Evolutionary conservation across 345 rosid genomes (phyloP).

Genomic region (Syzygium aqueum): DNA sequence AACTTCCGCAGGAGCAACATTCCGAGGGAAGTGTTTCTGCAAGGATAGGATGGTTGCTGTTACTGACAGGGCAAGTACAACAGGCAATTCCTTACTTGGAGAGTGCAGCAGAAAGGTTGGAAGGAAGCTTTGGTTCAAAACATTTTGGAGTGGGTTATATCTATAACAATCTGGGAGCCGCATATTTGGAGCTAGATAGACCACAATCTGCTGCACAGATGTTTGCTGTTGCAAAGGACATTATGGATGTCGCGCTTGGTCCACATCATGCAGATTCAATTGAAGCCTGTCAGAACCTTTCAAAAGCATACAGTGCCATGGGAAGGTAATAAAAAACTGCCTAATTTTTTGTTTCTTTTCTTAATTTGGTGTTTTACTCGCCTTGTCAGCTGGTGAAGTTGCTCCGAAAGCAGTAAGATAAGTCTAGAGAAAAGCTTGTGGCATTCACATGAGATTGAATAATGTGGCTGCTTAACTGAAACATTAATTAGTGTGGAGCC

Average conservation of each 20-base stretch:
- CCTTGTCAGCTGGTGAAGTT: slow-evolving; percentile 1
- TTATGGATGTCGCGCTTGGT: slow-evolving; percentile 93
- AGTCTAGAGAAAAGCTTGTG: neutral
- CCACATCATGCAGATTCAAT: slow-evolving; percentile 84
- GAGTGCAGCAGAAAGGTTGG: slow-evolving; percentile 74
- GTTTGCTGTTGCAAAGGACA: slow-evolving; percentile 92
- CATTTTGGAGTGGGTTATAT: slow-evolving; percentile 93
- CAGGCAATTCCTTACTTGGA: slow-evolving; percentile 88
- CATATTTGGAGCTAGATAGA: slow-evolving; percentile 82
- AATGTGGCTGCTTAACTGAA: neutral
- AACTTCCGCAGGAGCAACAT: slow-evolving; percentile 77
- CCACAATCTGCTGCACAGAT: slow-evolving; percentile 93
- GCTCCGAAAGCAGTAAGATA: neutral
- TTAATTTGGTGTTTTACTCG: neutral
- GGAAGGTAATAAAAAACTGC: slow-evolving; percentile 51
- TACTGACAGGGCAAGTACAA: slow-evolving; percentile 72
- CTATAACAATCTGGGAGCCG: slow-evolving; percentile 90
- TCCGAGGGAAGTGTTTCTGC: slow-evolving; percentile 87
- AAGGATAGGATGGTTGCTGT: slow-evolving; percentile 85
- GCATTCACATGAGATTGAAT: neutral
- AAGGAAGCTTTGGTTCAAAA: slow-evolving; percentile 84
- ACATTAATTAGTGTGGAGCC: neutral
- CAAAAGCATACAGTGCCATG: slow-evolving; percentile 74
- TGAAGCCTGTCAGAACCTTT: slow-evolving; percentile 88
- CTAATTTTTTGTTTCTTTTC: neutral